A percentile compares a stretch with the other conserved stretches of the same genome.
Conservation (phyloP, 495 filamentous ascomycete genomes). For the Terfezia boudieri region DNA sequence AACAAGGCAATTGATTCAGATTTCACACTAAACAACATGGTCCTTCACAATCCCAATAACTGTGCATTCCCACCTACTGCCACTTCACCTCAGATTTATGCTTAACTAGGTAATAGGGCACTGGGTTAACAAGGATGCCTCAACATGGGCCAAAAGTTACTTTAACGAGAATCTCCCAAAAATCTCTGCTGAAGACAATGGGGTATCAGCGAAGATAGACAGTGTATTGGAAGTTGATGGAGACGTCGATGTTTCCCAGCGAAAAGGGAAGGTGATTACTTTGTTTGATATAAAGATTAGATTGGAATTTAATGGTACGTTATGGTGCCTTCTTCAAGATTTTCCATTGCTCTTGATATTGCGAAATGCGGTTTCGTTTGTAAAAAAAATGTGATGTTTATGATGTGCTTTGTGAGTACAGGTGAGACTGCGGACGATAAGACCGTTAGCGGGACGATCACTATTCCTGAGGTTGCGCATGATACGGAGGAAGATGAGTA, state of each 20-base stretch:
- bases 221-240: slow-evolving; percentile 87
- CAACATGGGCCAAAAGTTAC: slow-evolving; percentile 69
- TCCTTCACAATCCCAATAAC: slow-evolving; percentile 98
- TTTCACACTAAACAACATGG: slow-evolving; percentile 27
- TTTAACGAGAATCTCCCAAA: slow-evolving; percentile 54
- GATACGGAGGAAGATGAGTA: slow-evolving; percentile 96
- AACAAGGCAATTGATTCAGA: background rate
- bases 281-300: slow-evolving; percentile 91
- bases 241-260: slow-evolving; percentile 94
- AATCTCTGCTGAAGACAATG: slow-evolving; percentile 60
- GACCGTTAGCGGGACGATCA: slow-evolving; percentile 74
- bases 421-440: slow-evolving; percentile 56
- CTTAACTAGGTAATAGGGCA: slow-evolving; percentile 25
- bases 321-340: slow-evolving; percentile 10
- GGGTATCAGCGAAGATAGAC: slow-evolving; percentile 62
- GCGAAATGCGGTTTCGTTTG: slow-evolving; percentile 9
- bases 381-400: background rate
- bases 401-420: slow-evolving; percentile 17
- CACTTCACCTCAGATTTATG: background rate
- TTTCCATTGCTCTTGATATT: slow-evolving; percentile 1
- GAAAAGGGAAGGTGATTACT: slow-evolving; percentile 98
- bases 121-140: slow-evolving; percentile 97
- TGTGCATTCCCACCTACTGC: slow-evolving; percentile 25
- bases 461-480: slow-evolving; percentile 83
- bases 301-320: slow-evolving; percentile 75